Base-by-base conservation (phyloP, 768 basidiomycete genomes). In the Naematelia aurantialba region DNA sequence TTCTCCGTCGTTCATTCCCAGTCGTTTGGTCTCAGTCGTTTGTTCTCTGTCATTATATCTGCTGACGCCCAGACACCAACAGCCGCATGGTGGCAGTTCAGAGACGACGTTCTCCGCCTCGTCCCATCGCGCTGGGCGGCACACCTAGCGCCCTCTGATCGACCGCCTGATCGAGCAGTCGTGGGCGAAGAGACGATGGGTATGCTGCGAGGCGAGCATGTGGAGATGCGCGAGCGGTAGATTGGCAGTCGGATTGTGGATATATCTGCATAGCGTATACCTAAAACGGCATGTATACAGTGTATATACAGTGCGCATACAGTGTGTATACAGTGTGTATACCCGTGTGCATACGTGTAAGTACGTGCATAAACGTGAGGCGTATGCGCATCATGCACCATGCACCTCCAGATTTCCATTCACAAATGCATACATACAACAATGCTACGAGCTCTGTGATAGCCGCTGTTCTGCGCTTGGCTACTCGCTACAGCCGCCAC, bases 161-260 rank as follows among this genome's bases (percentile, higher is more conserved):
- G 34, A 17, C 34, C 34, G 17, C 34, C 17, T 39, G 34, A 39
- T 17, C 34, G 26, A 2, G 30, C 14, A 53, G 34, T 49, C 46
- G 22, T 45, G 25, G 47, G 45, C 3, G 69, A 71, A 46, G 72
- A 69, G 45, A 27, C 50, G 22, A 21, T 59, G 21, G 62, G 64
- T 3, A 71, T 73, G 67, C 25, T 73, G 12, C 45, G 72, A 17
- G 30, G 45, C 2, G 67, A 73, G 19, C 55, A 53, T n/a, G 8
- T 73, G 26, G 72, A 70, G 52, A 73, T 73, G 72, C 34, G 34
- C 34, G 34, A 39, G 34, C 34, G 34, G 34, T 39, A n/a, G n/a
- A n/a, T n/a, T n/a, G n/a, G 65, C 67, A 1, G 72, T 70, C 52
- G 57, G 72, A 57, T 63, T 50, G 54, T 47, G 26, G n/a, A 39